Conservation (phyloP, 129 eudicot genomes). For the Escallonia rubra region DNA sequence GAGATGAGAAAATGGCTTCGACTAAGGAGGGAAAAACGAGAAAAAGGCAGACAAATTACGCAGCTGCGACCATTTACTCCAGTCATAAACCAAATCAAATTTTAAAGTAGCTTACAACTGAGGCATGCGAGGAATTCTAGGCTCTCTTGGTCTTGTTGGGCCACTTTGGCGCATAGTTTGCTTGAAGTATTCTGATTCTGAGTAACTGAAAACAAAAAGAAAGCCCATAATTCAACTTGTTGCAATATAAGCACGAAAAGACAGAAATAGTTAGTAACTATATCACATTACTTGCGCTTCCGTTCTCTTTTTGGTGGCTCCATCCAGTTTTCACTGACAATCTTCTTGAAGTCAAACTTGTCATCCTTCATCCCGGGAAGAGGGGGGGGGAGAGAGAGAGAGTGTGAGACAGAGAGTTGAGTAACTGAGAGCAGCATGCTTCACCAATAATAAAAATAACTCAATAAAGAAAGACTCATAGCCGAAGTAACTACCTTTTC, state of each 20-base stretch:
- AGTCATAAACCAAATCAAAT: not conserved
- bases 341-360: constrained; percentile 92
- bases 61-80: not conserved
- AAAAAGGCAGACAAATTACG: not conserved
- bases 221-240: not conserved
- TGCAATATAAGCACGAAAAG: not conserved
- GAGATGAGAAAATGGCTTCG: not conserved
- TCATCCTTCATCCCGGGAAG: constrained; percentile 51
- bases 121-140: constrained; percentile 99
- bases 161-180: constrained; percentile 99
- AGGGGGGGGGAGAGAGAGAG: not conserved
- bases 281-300: constrained; percentile 75
- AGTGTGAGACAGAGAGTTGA: not conserved
- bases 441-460: not conserved
- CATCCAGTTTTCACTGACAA: constrained; percentile 91
- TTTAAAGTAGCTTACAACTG: constrained; percentile 56
- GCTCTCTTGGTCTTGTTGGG: constrained; percentile 91
- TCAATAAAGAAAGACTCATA: not conserved
- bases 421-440: not conserved
- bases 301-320: constrained; percentile 96
- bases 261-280: not conserved
- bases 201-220: constrained; percentile 48
- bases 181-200: constrained; percentile 98
- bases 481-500: constrained; percentile 48
- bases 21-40: not conserved